Conservation (phyloP, 2,329 filamentous ascomycete species). For the Plectosphaerella sp. region DNA sequence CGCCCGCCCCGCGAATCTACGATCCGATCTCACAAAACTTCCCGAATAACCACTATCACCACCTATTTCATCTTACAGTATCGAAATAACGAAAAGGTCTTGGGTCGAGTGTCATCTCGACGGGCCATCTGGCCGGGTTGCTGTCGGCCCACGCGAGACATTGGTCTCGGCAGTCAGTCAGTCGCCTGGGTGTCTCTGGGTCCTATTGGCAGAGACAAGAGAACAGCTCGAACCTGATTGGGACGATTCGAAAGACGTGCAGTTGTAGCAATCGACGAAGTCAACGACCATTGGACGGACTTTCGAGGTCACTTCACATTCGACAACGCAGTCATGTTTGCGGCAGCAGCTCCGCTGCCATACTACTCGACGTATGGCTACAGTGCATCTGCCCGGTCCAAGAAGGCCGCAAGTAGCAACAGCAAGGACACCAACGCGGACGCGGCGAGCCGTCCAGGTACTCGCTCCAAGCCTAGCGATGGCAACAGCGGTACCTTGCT, state of each 20-base stretch:
- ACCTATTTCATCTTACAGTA: no score
- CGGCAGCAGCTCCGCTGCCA: conserved; percentile 10
- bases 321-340: not conserved
- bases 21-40: not conserved
- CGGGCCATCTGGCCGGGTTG: no score
- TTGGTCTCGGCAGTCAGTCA: no score
- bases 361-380: conserved; percentile 15
- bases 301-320: not conserved
- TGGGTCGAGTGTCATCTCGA: no score
- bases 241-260: no score
- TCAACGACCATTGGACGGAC: no score
- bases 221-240: no score
- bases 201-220: no score
- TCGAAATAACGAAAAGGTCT: no score
- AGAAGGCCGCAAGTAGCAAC: conserved; percentile 2
- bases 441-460: not conserved
- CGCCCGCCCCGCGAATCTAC: not conserved
- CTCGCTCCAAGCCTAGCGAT: conserved; percentile 1
- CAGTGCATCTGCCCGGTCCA: conserved; percentile 5
- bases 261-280: no score
- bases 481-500: conserved; percentile 34
- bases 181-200: no score
- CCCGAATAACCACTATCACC: not conserved
- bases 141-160: no score
- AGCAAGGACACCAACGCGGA: conserved; percentile 7